phyloP scores from a whole-genome alignment of 2,329 filamentous ascomycete species.

The Phialophora chinensis region DNA sequence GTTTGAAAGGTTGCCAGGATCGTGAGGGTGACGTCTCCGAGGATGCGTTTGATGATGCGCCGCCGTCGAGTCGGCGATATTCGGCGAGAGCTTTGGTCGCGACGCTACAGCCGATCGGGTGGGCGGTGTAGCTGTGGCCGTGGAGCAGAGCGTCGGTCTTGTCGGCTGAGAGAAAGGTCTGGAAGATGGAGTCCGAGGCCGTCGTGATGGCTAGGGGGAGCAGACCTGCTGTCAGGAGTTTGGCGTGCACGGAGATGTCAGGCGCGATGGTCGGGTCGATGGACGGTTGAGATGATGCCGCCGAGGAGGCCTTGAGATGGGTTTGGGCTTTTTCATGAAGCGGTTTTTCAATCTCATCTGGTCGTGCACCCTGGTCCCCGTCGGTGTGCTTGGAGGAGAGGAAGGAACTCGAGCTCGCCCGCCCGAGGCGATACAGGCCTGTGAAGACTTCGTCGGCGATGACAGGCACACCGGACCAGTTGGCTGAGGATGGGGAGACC shows the following conservation, averaged over 20 bases:
- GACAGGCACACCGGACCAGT: conserved; percentile 77
- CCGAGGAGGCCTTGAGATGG: not conserved
- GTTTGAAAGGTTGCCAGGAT: conserved; percentile 5
- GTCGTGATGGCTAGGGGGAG: conserved; percentile 78
- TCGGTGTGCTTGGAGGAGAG: conserved; percentile 48
- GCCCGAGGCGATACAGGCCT: conserved; percentile 79
- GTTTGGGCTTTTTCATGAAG: not conserved
- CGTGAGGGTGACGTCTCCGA: not conserved
- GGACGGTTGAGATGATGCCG: not conserved
- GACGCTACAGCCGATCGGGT: conserved; percentile 79
- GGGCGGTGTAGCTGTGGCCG: conserved; percentile 86
- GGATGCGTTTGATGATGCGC: not conserved
- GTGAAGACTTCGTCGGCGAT: conserved; percentile 90
- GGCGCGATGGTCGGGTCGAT: conserved; percentile 58
- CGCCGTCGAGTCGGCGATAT: conserved; percentile 65
- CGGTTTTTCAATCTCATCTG: no score
- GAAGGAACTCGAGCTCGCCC: conserved; percentile 72
- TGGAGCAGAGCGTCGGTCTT: conserved; percentile 82
- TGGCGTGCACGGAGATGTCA: conserved; percentile 81
- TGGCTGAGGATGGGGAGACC: conserved; percentile 20
- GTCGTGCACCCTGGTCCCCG: not conserved
- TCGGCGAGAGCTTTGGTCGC: conserved; percentile 69
- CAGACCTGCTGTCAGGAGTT: conserved; percentile 80
- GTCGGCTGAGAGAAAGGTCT: conserved; percentile 71
- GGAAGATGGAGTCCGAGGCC: conserved; percentile 75